A percentile compares a stretch with the other conserved stretches of the same genome.
phyloP scores from a whole-genome alignment of 2,329 filamentous ascomycete genomes.

The Neofusicoccum cordaticola region DNA sequence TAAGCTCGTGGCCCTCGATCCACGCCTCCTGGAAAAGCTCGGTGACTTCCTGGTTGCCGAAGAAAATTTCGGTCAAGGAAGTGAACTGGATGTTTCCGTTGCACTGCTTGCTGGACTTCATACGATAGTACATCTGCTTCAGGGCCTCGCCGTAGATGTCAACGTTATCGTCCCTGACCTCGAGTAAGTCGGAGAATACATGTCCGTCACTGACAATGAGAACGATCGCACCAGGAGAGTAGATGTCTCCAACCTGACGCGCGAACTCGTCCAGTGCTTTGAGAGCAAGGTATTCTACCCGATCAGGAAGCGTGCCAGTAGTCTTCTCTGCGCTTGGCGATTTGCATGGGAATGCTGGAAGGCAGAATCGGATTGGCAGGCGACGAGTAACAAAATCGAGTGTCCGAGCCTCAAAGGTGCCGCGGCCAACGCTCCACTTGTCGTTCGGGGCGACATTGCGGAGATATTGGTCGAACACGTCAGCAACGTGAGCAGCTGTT shows the following conservation, averaged over 20 bases:
- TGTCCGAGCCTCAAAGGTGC: constrained; percentile 25
- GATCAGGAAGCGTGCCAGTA: constrained; percentile 45
- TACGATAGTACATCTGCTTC: constrained; percentile 37
- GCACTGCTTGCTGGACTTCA: constrained; percentile 23
- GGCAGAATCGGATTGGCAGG: constrained; percentile 29
- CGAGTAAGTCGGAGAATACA: constrained; percentile 40
- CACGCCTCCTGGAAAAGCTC: constrained; percentile 26
- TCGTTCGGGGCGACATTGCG: constrained; percentile 30
- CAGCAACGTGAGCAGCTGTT: constrained; percentile 23
- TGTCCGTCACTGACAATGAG: constrained; percentile 46
- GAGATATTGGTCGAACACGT: constrained; percentile 29
- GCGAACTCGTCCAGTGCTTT: constrained; percentile 41
- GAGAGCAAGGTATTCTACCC: constrained; percentile 44
- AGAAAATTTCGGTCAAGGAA: constrained; percentile 31
- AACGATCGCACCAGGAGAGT: constrained; percentile 40
- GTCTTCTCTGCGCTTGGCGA: constrained; percentile 59
- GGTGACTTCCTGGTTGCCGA: constrained; percentile 5
- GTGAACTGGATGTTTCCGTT: constrained; percentile 29
- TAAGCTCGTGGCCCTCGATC: constrained; percentile 25
- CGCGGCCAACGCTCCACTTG: constrained; percentile 28
- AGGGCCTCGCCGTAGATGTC: constrained; percentile 40
- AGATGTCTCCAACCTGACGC: constrained; percentile 37
- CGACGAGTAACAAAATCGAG: constrained; percentile 23
- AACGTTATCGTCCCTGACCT: constrained; percentile 46
- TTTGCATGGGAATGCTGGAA: constrained; percentile 63